These are phyloP conservation scores for Chaetomiaceae sp. DNA, from an alignment of 2,329 filamentous ascomycete genomes.

Conservation along the genomic window DNA sequence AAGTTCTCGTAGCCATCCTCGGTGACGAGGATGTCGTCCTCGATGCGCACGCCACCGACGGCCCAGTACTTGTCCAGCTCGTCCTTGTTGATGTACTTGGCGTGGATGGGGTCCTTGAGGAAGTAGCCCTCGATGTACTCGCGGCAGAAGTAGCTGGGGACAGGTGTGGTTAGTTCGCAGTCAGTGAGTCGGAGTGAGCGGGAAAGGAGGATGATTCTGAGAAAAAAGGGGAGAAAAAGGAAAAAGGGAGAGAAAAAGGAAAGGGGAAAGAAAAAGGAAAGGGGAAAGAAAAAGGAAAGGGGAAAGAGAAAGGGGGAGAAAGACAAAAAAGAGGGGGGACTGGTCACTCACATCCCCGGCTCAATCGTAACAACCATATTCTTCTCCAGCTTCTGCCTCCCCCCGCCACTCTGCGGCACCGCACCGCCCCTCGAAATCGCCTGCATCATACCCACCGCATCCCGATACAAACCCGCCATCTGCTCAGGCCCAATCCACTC, in stretches of 20 bases:
- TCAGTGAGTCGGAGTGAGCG: too few species aligned
- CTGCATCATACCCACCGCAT: conserved; percentile 5
- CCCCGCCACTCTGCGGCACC: conserved; percentile 18
- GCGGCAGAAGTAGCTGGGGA: conserved; percentile 64
- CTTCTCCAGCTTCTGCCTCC: conserved; percentile 43
- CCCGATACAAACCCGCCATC: conserved; percentile 30
- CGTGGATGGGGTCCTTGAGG: conserved; percentile 53
- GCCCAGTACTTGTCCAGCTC: conserved; percentile 65
- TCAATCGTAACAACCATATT: conserved; percentile 75
- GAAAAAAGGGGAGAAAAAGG: background rate
- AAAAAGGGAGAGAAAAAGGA: background rate
- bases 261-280: background rate
- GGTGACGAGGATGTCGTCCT: conserved; percentile 83
- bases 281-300: background rate
- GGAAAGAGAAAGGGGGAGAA: background rate
- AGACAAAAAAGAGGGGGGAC: background rate
- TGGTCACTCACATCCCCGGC: conserved; percentile 59
- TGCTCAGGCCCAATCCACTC: conserved; percentile 36
- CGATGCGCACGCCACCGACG: conserved; percentile 87
- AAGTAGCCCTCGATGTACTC: conserved; percentile 69
- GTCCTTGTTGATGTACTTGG: conserved; percentile 59
- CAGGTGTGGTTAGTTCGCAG: background rate
- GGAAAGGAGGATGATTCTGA: too few species aligned
- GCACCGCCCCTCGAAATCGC: conserved; percentile 6
- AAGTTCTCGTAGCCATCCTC: conserved; percentile 76